Base-by-base conservation (phyloP, 2,329 filamentous ascomycete genomes). In the Myriosclerotinia duriaeana region DNA sequence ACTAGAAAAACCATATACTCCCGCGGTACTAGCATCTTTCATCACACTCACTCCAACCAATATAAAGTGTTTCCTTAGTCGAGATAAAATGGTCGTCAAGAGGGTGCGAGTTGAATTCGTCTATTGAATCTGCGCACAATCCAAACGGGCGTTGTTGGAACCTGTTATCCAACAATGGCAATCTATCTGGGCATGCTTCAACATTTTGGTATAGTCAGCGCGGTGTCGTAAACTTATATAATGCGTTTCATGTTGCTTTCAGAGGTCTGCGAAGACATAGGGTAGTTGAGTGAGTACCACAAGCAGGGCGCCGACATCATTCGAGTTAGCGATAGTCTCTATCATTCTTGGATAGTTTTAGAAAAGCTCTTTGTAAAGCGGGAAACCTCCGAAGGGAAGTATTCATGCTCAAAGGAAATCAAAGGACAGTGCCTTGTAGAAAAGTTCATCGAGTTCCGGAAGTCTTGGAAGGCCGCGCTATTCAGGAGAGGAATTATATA, bases 1-100 rank as follows among this genome's bases (percentile, higher is more conserved):
- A 61, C 58, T 61, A 17, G 34, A 42, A 61, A 40, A 52, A 50
- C 46, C 46, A 50, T 50, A 50, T 9, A n/a, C 11, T 50, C n/a
- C n/a, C 36, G 6, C 14, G n/a, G n/a, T 12, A 20, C 7, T 14
- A 50, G n/a, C 34, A 38, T 12, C 34, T 50, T 0, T 36, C n/a
- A 40, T 40, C 34, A 40, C 22, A 7, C n/a, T 26, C 36, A 11
- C 26, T 15, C 44, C 5, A 9, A 40, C 8, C 12, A 3, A 26
- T 15, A 38, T 7, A 6, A 38, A 14, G 2, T 5, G 7, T 6
- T 52, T 20, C 34, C 5, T 20, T 8, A 50, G 5, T 50, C 34
- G 20, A 50, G 2, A 50, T 17, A 50, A 44, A 30, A 36, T 6
- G 17, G 8, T 8, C 44, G 20, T 5, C 8, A 5, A 12, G 34